Conservation (phyloP, 345 rosid species). For the Stellera chamaejasme region DNA sequence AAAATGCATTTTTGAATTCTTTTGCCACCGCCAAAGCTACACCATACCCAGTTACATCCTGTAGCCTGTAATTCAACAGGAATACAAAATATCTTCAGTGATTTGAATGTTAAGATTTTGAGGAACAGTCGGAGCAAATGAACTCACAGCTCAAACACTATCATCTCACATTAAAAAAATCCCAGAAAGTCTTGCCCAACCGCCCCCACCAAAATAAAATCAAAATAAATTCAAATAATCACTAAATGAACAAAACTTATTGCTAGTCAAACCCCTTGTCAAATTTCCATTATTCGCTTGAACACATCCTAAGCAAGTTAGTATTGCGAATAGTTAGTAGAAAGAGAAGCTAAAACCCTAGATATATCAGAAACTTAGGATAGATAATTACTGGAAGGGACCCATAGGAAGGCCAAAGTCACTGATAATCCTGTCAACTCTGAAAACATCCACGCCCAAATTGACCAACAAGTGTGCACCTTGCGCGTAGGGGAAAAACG, state of each 20-base stretch:
- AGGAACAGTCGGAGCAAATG: too few species aligned
- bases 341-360: neutral
- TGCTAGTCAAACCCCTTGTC: too few species aligned
- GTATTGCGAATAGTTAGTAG: neutral
- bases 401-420: conserved; percentile 91
- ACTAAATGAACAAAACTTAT: too few species aligned
- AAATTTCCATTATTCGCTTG: too few species aligned
- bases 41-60: conserved; percentile 86
- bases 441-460: conserved; percentile 87
- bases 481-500: conserved; percentile 86
- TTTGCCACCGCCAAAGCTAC: conserved; percentile 57
- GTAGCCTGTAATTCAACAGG: conserved; percentile 52
- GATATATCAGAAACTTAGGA: conserved; percentile 7
- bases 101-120: too few species aligned
- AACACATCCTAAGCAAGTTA: too few species aligned
- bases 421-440: conserved; percentile 68
- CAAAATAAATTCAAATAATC: too few species aligned
- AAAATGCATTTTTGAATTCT: conserved; percentile 51
- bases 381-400: conserved; percentile 78
- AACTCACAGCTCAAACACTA: too few species aligned
- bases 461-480: conserved; percentile 55
- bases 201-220: too few species aligned
- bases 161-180: too few species aligned
- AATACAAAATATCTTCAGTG: neutral
- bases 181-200: too few species aligned